Evolutionary conservation across 345 rosid species (phyloP).

Genomic region (Arabidopsis suecica): DNA sequence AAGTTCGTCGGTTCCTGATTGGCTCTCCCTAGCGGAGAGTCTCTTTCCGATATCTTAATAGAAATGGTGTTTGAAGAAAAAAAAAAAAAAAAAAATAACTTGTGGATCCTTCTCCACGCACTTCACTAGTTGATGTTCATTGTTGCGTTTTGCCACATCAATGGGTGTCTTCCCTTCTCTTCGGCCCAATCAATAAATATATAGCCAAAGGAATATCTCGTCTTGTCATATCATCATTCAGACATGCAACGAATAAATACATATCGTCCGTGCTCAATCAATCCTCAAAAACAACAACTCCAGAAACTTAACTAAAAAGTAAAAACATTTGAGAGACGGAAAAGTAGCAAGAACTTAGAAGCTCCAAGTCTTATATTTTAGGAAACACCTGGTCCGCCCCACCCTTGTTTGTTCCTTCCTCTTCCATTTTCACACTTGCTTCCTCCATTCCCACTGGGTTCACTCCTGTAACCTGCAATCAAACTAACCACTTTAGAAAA

Average conservation of each 20-base stretch:
- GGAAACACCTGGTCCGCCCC: conserved; percentile 56
- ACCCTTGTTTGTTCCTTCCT: conserved; percentile 60
- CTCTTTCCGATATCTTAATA: too few species aligned
- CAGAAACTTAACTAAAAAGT: conserved; percentile 14
- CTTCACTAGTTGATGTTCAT: too few species aligned
- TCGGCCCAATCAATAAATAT: conserved; percentile 5
- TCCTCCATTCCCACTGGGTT: conserved; percentile 70
- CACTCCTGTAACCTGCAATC: conserved; percentile 58
- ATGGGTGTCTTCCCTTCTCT: not conserved
- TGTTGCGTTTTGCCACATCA: too few species aligned
- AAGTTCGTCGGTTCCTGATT: too few species aligned
- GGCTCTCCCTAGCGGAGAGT: too few species aligned
- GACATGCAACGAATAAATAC: conserved; percentile 33
- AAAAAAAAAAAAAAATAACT: too few species aligned
- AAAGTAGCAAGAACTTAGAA: conserved; percentile 15
- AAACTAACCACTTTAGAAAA: conserved; percentile 26
- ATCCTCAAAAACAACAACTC: conserved; percentile 20
- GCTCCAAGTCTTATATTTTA: conserved; percentile 49
- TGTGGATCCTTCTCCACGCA: too few species aligned
- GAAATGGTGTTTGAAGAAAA: too few species aligned
- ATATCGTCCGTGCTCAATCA: conserved; percentile 27
- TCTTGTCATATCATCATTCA: conserved; percentile 8
- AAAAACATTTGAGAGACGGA: conserved; percentile 16
- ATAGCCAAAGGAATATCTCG: not conserved
- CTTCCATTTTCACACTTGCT: conserved; percentile 65